A percentile compares a stretch with the other conserved stretches of the same genome.
These are phyloP conservation scores for Fusarium floridanum DNA, from an alignment of 2,329 filamentous ascomycete species.

Conservation along the genomic window DNA sequence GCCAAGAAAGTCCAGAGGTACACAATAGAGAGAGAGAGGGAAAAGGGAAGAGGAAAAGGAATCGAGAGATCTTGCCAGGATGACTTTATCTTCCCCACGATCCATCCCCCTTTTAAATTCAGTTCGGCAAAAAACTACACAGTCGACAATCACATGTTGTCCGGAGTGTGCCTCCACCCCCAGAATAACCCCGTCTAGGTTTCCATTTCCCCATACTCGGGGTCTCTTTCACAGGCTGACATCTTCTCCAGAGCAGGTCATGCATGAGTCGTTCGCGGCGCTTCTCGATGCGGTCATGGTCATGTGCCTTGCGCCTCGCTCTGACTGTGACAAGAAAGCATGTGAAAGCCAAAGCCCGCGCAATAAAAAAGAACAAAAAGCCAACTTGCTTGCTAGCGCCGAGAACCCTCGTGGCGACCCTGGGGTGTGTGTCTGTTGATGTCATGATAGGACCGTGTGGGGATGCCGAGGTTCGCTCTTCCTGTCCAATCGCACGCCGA, in stretches of 20 bases:
- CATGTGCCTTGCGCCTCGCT: slow-evolving; percentile 41
- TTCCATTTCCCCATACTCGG: not conserved
- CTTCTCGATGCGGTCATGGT: slow-evolving; percentile 39
- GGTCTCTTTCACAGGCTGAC: slow-evolving; percentile 3
- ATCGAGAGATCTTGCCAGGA: not conserved
- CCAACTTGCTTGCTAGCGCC: slow-evolving; percentile 13
- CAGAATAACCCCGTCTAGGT: slow-evolving; percentile 7
- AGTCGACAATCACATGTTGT: slow-evolving; percentile 44
- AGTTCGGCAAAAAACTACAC: slow-evolving; percentile 39
- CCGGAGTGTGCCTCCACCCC: slow-evolving; percentile 7
- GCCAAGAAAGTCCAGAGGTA: slow-evolving; percentile 1
- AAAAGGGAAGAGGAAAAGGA: slow-evolving; percentile 1
- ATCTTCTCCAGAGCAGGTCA: slow-evolving; percentile 22
- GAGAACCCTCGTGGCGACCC: slow-evolving; percentile 11
- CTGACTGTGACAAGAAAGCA: slow-evolving; percentile 21
- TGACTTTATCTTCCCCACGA: slow-evolving; percentile 13
- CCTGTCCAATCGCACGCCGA: slow-evolving; percentile 38
- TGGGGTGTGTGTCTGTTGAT: slow-evolving; percentile 26
- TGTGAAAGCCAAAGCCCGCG: slow-evolving; percentile 36
- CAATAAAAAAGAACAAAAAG: slow-evolving; percentile 5
- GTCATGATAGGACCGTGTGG: slow-evolving; percentile 41
- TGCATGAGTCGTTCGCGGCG: slow-evolving; percentile 38
- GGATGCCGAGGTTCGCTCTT: slow-evolving; percentile 40
- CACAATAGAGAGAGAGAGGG: slow-evolving; percentile 3
- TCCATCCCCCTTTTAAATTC: slow-evolving; percentile 36